Evolutionary conservation across 305 asterid species (phyloP), one percentile per base, ranked within the genome.

Genomic region (Solanum hybrid): DNA sequence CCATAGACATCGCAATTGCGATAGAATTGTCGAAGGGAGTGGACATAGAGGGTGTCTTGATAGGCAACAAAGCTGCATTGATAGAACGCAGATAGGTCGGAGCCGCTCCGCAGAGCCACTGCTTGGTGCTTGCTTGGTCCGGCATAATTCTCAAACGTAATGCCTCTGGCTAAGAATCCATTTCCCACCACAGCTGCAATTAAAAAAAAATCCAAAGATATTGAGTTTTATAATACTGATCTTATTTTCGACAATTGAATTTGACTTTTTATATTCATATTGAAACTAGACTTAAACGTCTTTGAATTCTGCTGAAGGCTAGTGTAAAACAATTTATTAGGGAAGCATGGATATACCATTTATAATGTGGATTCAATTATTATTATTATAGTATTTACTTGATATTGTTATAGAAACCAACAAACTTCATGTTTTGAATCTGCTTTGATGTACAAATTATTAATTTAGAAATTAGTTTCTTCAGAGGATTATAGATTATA

Each of bases 111-210:
- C 6, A 90, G 51, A 0, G 92, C 92, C 16, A 90, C 92, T 1
- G 92, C 92, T 71, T 90, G 92, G 46, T 90, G 92, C 78, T 90
- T 90, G 51, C 80, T 88, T 27, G 92, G 81, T 3, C 92, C 92
- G 0, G 92, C 92, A 13, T 75, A 51, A 13, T 88, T 90, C 1
- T 81, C 78, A 27, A 90, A 88, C 24, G 92, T 85, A 6, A 90
- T 90, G 86, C 87, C 86, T 24, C 40, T 89, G 0, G 90, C 92
- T 31, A 90, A 38, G 71, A 90, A 90, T 37, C 89, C 89, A 2
- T 31, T 36, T 85, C 92, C 92, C 11, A 71, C 90, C 87, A 89
- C 90, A 26, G 90, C 90, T 90, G 32, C 56, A 90, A 3, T 27
- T 12, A 3, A 40, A 24, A 80, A 34, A 80, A n/a, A n/a, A n/a